phyloP scores from a whole-genome alignment of 768 basidiomycete species.

The Tricholoma bakamatsutake region DNA sequence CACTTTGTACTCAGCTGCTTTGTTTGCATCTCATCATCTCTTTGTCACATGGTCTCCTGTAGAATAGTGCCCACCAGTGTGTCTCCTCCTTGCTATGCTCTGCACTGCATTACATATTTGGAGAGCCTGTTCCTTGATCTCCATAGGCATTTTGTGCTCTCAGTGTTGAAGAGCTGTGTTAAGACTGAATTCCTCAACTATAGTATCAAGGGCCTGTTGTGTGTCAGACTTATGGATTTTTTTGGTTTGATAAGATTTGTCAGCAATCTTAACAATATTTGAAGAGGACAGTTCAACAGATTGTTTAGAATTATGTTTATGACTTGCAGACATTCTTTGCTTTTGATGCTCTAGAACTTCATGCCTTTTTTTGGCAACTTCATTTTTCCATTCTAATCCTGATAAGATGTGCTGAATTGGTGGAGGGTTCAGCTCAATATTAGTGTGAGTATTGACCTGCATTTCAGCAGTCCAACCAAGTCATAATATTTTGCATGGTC shows the following conservation, averaged over 20 bases:
- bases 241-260: too few relatives aligned
- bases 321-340: neutral
- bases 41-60: neutral
- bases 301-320: slow-evolving; percentile 26
- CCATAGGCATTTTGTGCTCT: neutral
- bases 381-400: too few relatives aligned
- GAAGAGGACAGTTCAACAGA: slow-evolving; percentile 9
- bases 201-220: neutral
- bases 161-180: slow-evolving; percentile 8
- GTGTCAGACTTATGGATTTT: too few relatives aligned
- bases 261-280: too few relatives aligned
- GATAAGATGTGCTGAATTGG: too few relatives aligned
- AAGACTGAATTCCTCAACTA: neutral
- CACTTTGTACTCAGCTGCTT: neutral
- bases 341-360: neutral
- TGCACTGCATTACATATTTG: neutral
- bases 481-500: neutral
- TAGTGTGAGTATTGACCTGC: neutral
- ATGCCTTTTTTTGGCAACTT: too few relatives aligned
- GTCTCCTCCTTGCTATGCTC: neutral
- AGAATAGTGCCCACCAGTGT: neutral
- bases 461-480: neutral
- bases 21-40: neutral
- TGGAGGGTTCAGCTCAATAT: too few relatives aligned
- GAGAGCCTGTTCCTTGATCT: neutral